Conservation (phyloP, 2,329 filamentous ascomycete genomes). For the Alternaria incomplexa region DNA sequence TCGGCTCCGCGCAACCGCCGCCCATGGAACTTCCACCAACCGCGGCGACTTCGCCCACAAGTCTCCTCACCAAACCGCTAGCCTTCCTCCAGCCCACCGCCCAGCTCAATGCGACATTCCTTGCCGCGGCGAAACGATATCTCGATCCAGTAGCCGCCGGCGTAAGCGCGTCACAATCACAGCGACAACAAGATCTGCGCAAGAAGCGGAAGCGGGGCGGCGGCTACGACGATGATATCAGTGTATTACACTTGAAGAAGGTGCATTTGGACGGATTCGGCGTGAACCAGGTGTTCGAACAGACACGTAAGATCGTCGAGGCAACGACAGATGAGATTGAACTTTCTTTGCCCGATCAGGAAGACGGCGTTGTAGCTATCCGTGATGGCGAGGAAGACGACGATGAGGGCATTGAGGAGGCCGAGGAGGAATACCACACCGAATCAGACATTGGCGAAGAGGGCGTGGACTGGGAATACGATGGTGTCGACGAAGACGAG, state of each 20-base stretch:
- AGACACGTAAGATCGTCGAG: slow-evolving; percentile 82
- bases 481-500: slow-evolving; percentile 41
- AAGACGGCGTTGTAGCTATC: slow-evolving; percentile 25
- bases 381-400: slow-evolving; percentile 33
- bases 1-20: slow-evolving; percentile 44
- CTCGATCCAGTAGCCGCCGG: slow-evolving; percentile 79
- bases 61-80: slow-evolving; percentile 69
- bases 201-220: slow-evolving; percentile 78
- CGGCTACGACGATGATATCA: slow-evolving; percentile 52
- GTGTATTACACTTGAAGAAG: slow-evolving; percentile 76
- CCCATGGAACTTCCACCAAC: slow-evolving; percentile 40
- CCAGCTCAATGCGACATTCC: slow-evolving; percentile 70
- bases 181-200: slow-evolving; percentile 69
- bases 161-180: slow-evolving; percentile 74
- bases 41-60: slow-evolving; percentile 60
- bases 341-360: slow-evolving; percentile 49
- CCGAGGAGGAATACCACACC: slow-evolving; percentile 32
- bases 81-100: slow-evolving; percentile 76
- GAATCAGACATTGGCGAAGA: slow-evolving; percentile 40
- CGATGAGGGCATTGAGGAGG: slow-evolving; percentile 44
- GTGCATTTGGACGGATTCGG: slow-evolving; percentile 88
- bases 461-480: slow-evolving; percentile 43
- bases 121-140: slow-evolving; percentile 78
- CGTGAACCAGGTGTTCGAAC: slow-evolving; percentile 90
- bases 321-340: slow-evolving; percentile 64